A percentile compares a stretch with the other conserved stretches of the same genome.
Conservation (phyloP, 1,139 yeast species). For the Saccharomycopsis hybrid region DNA sequence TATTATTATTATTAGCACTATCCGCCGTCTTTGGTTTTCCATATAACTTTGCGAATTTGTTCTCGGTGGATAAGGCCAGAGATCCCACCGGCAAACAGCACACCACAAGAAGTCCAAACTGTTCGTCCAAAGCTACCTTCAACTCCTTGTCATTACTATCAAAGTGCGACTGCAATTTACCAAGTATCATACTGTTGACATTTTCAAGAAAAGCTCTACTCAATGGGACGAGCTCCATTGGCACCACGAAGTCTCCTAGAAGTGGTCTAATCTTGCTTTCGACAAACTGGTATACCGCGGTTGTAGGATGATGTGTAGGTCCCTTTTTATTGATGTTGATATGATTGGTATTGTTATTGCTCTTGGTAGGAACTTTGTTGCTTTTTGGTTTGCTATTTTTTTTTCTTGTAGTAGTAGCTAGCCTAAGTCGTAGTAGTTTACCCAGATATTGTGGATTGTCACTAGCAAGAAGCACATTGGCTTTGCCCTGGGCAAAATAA, state of each 20-base stretch:
- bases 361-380: neutral
- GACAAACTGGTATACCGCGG: conserved; percentile 1
- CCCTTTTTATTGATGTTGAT: neutral
- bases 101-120: conserved; percentile 10
- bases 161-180: neutral
- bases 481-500: conserved; percentile 15
- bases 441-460: neutral
- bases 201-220: neutral
- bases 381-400: neutral
- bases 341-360: neutral
- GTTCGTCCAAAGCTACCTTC: conserved; percentile 2
- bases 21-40: neutral
- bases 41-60: conserved; percentile 12
- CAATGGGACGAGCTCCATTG: conserved; percentile 3
- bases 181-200: neutral
- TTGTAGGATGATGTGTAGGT: conserved; percentile 7
- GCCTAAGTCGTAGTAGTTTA: conserved; percentile 6
- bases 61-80: neutral
- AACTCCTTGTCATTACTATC: neutral
- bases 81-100: conserved; percentile 2
- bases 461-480: conserved; percentile 10
- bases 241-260: conserved; percentile 5
- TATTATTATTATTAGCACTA: no score
- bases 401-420: neutral
- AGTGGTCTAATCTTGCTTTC: neutral